These are phyloP conservation scores for Tylopilus intermedius DNA, from an alignment of 768 basidiomycete genomes.

Conservation along the genomic window DNA sequence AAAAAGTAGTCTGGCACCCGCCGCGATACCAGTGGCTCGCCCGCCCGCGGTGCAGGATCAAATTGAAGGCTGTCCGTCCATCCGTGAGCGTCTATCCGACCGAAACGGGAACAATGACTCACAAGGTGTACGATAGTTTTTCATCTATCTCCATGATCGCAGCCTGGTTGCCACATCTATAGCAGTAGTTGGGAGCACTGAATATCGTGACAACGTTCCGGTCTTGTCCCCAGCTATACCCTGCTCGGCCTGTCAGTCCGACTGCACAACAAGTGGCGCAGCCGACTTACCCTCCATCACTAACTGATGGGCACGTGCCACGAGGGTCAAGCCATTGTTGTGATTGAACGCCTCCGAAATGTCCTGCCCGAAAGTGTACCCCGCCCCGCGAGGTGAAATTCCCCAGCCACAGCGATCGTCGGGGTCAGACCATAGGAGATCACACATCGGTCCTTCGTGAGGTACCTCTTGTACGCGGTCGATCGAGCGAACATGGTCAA, in stretches of 20 bases:
- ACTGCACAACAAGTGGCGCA: background rate
- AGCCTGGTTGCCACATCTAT: slow-evolving; percentile 98
- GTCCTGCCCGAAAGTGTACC: slow-evolving; percentile 98
- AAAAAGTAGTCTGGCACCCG: slow-evolving; percentile 94
- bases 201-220: slow-evolving; percentile 99
- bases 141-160: slow-evolving; percentile 99
- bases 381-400: slow-evolving; percentile 96
- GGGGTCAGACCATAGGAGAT: slow-evolving; percentile 98
- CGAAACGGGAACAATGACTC: slow-evolving; percentile 29
- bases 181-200: slow-evolving; percentile 99
- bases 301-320: slow-evolving; percentile 89
- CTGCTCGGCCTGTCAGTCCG: slow-evolving; percentile 32
- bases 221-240: slow-evolving; percentile 98
- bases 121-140: slow-evolving; percentile 94
- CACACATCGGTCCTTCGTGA: slow-evolving; percentile 99
- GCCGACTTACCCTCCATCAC: slow-evolving; percentile 86
- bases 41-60: slow-evolving; percentile 97
- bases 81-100: slow-evolving; percentile 1
- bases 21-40: slow-evolving; percentile 95
- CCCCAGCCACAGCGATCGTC: slow-evolving; percentile 99
- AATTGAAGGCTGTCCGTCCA: slow-evolving; percentile 89
- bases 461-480: slow-evolving; percentile 99
- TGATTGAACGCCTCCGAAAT: slow-evolving; percentile 99
- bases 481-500: slow-evolving; percentile 97
- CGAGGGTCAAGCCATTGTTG: slow-evolving; percentile 95